Base-by-base conservation (phyloP, 2,329 filamentous ascomycete genomes). In the Aspergillus oerlinghausenensis region DNA sequence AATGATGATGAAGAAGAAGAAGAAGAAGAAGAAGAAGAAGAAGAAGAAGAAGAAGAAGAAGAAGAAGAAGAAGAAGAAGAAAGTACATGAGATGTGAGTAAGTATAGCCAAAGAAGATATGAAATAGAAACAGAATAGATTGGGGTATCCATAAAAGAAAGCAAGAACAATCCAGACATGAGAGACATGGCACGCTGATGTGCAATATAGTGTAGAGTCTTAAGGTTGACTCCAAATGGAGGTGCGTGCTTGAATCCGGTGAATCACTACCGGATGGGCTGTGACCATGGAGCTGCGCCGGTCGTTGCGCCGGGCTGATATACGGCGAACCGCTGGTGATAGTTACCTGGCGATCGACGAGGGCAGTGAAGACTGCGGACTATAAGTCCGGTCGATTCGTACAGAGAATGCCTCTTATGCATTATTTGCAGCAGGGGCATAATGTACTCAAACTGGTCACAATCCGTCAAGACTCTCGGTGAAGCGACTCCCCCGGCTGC, bases 401-500 rank as follows among this genome's bases (percentile, higher is more conserved):
- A 14, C 14, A 38, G 32, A 17, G 14, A 8, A 38, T 17, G 52
- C 47, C 28, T 17, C 55, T 52, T 52, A 42, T 51, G 53, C 52
- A 50, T 43, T 14, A 55, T 26, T 26, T 51, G 42, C 52, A 51
- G 47, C 52, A 51, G 52, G 52, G 57, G 42, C 49, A 59, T 49
- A 49, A 51, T 49, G 52, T 55, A 49, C 54, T 51, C 45, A 49
- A 25, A 17, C 19, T 56, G 50, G 42, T 50, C 28, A 40, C 26
- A 59, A 40, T 52, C 23, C 56, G 67, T 56, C 70, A 56, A 70
- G 58, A 60, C 69, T 70, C 60, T 73, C 76, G 19, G 73, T 75
- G 59, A 79, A 79, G 48, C 76, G 73, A 63, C 76, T 79, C 35
- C 74, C 68, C 35, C 75, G 72, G 62, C 76, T 79, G n/a, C 75